A percentile compares a stretch with the other conserved stretches of the same genome.
Evolutionary conservation across 176 grass and related monocot genomes (phyloP).

Genomic region (Echinochloa phyllopogon): DNA sequence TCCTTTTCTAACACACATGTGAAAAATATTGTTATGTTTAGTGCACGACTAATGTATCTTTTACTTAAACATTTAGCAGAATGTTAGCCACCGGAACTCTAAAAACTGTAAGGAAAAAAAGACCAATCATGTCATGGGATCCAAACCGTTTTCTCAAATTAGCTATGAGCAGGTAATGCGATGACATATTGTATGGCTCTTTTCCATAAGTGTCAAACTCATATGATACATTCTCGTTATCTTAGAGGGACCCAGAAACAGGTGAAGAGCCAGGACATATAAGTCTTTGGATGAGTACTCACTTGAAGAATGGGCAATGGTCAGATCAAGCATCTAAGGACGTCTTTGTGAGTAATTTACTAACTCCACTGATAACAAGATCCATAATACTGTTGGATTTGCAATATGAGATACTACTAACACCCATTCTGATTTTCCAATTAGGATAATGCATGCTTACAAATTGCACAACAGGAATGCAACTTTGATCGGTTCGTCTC

Average conservation of each 20-base stretch:
- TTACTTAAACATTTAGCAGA: neutral
- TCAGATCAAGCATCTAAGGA: neutral
- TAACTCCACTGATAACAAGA: no score
- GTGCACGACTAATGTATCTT: neutral
- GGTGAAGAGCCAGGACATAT: neutral
- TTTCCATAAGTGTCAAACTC: neutral
- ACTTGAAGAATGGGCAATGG: neutral
- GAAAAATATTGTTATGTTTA: no score
- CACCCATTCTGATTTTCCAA: no score
- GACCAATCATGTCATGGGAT: neutral
- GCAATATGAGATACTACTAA: no score
- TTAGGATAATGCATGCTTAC: neutral
- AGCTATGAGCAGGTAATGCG: neutral
- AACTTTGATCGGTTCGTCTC: no score
- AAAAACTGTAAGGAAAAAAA: neutral
- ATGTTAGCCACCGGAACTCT: neutral
- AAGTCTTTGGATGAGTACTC: neutral
- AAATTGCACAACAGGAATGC: neutral
- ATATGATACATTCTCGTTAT: neutral
- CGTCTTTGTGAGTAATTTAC: neutral
- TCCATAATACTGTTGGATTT: neutral
- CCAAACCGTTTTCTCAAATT: neutral
- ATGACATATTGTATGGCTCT: neutral
- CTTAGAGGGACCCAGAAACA: neutral
- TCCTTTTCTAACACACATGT: neutral